Evolutionary conservation across 2,329 filamentous ascomycete genomes (phyloP), one percentile per base, ranked within the genome.

Genomic region (Myotisia sp.): DNA sequence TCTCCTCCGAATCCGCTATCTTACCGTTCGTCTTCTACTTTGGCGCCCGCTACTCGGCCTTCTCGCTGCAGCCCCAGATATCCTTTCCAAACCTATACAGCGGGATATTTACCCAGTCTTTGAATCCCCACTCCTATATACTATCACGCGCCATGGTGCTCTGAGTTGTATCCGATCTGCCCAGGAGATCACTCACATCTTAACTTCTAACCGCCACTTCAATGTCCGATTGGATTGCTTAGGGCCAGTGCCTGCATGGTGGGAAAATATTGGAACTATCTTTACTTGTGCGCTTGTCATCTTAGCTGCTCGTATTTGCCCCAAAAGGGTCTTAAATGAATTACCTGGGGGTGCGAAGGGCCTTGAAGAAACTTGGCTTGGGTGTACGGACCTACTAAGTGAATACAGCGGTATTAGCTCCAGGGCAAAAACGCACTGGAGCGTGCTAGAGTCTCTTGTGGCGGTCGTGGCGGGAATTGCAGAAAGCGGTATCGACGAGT

Each of bases 1-100:
- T 27, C 41, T 46, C 12, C 41, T 49, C n/a, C 46, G 44, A 5
- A 37, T 43, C 10, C 45, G 46, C 16, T 50, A 45, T 32, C 37
- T 49, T 9, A 42, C 47, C 23, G 34, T 49, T 26, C 41, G 45
- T 8, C 35, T 51, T 9, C 44, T 43, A 7, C 28, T 44, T 7
- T 43, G 37, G 37, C 39, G 41, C n/a, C 42, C 42, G 10, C 31
- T 44, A 4, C 29, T 44, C 6, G 41, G 29, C 13, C 24, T 43
- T 13, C 9, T 41, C 10, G 37, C 36, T n/a, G 31, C 41, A n/a
- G 38, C 40, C 6, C 42, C 40, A 7, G 37, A 41, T 17, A 28
- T 17, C 2, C 5, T 17, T n/a, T 9, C 8, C 26, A 13, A 16
- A 16, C 12, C 6, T 10, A 9, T 23, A 10, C 10, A 3, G 4